A percentile compares a stretch with the other conserved stretches of the same genome.
These are phyloP conservation scores for Gossypium stocksii DNA, from an alignment of 345 rosid species.

Conservation along the genomic window DNA sequence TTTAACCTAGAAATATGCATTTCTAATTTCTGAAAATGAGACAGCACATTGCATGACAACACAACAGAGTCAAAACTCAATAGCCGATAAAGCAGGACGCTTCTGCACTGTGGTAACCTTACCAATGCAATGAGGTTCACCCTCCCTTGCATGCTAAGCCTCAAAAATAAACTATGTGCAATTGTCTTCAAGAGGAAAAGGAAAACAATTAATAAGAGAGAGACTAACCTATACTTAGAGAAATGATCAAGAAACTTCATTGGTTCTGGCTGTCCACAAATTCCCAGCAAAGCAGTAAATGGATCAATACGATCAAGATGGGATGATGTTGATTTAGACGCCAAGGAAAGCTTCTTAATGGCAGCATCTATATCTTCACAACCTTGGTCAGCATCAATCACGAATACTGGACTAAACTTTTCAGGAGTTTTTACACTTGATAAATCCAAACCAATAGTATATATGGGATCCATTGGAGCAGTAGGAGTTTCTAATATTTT, in stretches of 20 bases:
- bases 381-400: constrained; percentile 15
- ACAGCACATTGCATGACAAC: not conserved
- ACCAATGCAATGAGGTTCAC: not conserved
- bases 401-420: constrained; percentile 13
- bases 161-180: not conserved
- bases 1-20: not conserved
- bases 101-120: not conserved
- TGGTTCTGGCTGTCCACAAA: constrained; percentile 66
- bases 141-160: not conserved
- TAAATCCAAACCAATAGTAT: constrained; percentile 21
- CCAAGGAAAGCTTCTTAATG: constrained; percentile 61
- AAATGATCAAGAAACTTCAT: constrained; percentile 54
- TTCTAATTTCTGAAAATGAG: not conserved
- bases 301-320: constrained; percentile 45
- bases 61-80: not conserved
- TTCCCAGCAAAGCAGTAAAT: constrained; percentile 53
- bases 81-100: not conserved
- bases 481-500: constrained; percentile 67
- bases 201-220: not conserved
- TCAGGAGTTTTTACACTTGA: constrained; percentile 46
- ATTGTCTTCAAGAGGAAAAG: not conserved
- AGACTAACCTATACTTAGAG: constrained; percentile 70
- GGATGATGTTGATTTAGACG: constrained; percentile 40
- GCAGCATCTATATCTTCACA: constrained; percentile 52
- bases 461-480: constrained; percentile 26